Conservation (phyloP, 495 filamentous ascomycete species). For the Xylaria flabelliformis region DNA sequence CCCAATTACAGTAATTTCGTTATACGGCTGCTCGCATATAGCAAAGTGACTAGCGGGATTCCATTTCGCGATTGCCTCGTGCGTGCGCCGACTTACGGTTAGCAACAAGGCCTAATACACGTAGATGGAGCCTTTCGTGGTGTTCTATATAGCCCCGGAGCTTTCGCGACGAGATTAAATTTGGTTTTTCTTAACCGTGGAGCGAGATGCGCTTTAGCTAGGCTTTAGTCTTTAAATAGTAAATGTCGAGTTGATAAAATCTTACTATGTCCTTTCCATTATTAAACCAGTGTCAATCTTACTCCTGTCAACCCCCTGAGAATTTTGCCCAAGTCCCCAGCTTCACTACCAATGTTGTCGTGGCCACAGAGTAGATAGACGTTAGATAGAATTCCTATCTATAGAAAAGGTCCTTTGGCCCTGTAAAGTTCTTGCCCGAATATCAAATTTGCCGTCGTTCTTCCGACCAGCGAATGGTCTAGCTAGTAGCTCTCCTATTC, state of each 20-base stretch:
- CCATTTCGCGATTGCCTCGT: not conserved
- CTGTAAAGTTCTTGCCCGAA: not conserved
- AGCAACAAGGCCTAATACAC: not conserved
- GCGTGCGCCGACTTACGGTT: not conserved
- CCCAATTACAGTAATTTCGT: not conserved
- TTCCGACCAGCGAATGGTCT: too few species aligned
- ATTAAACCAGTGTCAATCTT: not conserved
- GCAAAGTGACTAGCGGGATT: not conserved
- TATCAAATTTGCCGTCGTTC: not conserved
- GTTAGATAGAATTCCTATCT: too few species aligned
- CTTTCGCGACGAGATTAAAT: not conserved
- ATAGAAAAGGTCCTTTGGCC: not conserved
- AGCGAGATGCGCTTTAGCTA: not conserved
- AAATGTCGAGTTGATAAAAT: not conserved
- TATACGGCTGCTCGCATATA: not conserved
- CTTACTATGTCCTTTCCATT: not conserved
- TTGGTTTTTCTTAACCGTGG: too few species aligned
- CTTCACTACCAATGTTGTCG: not conserved
- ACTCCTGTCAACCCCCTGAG: too few species aligned
- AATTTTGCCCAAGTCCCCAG: not conserved
- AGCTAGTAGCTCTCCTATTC: not conserved
- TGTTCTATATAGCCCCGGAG: not conserved
- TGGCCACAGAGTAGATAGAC: not conserved
- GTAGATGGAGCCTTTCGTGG: not conserved
- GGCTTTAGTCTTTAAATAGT: not conserved